Evolutionary conservation across 2,329 filamentous ascomycete genomes (phyloP), one percentile per base, ranked within the genome.

Genomic region (Hypoxylon sp.): DNA sequence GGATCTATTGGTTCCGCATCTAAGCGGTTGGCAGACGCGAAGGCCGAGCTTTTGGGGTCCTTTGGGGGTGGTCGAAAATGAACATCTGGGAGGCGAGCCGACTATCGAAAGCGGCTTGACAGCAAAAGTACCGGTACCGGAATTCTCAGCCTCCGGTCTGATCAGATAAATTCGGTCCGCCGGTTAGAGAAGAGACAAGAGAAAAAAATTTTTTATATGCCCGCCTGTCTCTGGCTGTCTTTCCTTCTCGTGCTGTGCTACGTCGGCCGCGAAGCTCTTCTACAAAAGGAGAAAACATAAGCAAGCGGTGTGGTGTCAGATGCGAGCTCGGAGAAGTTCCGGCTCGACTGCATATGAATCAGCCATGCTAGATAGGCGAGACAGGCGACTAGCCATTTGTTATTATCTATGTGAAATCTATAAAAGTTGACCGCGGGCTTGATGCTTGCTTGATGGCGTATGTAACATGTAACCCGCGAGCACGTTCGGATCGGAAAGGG

Each of bases 311-410:
- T 62, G 23, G 24, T 43, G 46, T 20, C 21, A 54, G 26, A 55
- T 56, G 60, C 60, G 51, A 60, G 42, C 56, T 62, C 55, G 55
- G 60, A 51, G 51, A 43, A 10, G 21, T 45, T 33, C 52, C 23
- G 41, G 52, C 52, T 60, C 29, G 48, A 45, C 48, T 54, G 43
- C 49, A 62, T 35, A 27, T n/a, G n/a, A 54, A 45, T 38, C 46
- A 33, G 21, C 18, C 11, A 43, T 24, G 54, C 41, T 47, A 40
- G 48, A 46, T 50, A 45, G 53, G 26, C 40, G 23, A 54, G 52
- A 31, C 46, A 55, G 43, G 49, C n/a, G n/a, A n/a, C n/a, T n/a
- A n/a, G n/a, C n/a, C n/a, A n/a, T n/a, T n/a, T n/a, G n/a, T n/a
- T n/a, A n/a, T n/a, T n/a, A n/a, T n/a, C n/a, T n/a, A n/a, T n/a